Evolutionary conservation across 2,329 filamentous ascomycete genomes (phyloP).

Genomic region (Sphaceloma murrayae): DNA sequence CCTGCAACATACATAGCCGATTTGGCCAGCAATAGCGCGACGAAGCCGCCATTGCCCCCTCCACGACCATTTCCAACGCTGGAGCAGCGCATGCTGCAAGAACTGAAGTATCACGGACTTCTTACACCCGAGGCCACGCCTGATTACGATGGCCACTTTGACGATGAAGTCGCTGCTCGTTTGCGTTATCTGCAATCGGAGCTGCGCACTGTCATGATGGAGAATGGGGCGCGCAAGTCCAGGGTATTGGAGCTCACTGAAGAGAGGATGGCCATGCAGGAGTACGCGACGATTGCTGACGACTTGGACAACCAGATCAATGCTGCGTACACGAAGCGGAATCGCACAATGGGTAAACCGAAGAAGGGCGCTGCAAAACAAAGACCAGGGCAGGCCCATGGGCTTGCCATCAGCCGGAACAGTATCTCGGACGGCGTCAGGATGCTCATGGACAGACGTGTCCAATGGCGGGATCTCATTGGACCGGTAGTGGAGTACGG

Average conservation of each 20-base stretch:
- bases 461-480: constrained; percentile 84
- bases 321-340: constrained; percentile 89
- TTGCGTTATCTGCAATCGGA: constrained; percentile 75
- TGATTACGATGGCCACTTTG: constrained; percentile 80
- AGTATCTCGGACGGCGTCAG: constrained; percentile 86
- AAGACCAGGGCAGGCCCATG: constrained; percentile 46
- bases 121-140: constrained; percentile 48
- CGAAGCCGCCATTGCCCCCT: constrained; percentile 39
- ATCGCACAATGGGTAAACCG: constrained; percentile 83
- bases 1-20: constrained; percentile 66
- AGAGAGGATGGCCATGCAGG: constrained; percentile 90
- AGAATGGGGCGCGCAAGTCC: constrained; percentile 85
- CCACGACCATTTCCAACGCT: constrained; percentile 78
- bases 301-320: constrained; percentile 94
- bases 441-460: constrained; percentile 82
- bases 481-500: constrained; percentile 84
- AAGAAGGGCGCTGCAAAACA: constrained; percentile 53
- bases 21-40: constrained; percentile 16
- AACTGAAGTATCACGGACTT: constrained; percentile 84
- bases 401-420: constrained; percentile 56
- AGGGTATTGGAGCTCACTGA: constrained; percentile 78
- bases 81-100: constrained; percentile 83
- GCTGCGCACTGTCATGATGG: constrained; percentile 70
- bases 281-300: constrained; percentile 93
- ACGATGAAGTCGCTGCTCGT: constrained; percentile 88